Evolutionary conservation across 148 eudicot species (phyloP).

Genomic region (Bassia scoparia): DNA sequence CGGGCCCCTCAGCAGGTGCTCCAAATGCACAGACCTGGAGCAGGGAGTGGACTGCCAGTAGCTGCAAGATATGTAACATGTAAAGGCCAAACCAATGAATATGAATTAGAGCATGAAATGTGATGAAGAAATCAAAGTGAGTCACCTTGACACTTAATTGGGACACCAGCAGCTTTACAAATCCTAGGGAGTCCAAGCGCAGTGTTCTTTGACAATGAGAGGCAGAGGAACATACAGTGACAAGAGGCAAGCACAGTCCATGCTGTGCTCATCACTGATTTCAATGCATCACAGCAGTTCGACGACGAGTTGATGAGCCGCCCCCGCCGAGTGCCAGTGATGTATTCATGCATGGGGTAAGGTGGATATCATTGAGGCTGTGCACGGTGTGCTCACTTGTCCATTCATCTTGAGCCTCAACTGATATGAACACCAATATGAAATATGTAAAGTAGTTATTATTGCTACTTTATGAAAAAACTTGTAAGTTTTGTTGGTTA

Average conservation of each 20-base stretch:
- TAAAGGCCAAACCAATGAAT: no score
- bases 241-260: constrained; percentile 74
- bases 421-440: constrained; percentile 8
- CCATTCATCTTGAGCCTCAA: no score
- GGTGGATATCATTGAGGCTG: constrained; percentile 44
- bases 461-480: constrained; percentile 12
- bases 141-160: constrained; percentile 65
- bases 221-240: constrained; percentile 73
- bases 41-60: no score
- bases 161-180: constrained; percentile 36
- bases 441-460: constrained; percentile 16
- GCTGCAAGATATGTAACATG: no score
- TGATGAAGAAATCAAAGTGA: no score
- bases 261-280: constrained; percentile 46
- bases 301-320: constrained; percentile 55
- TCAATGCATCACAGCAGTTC: constrained; percentile 50
- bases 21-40: no score
- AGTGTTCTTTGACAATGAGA: constrained; percentile 28
- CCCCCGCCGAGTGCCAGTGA: constrained; percentile 51
- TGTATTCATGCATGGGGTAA: constrained; percentile 69
- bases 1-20: constrained; percentile 33
- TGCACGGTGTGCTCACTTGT: constrained; percentile 56
- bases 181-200: constrained; percentile 46
- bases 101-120: no score
- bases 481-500: no score